Evolutionary conservation across 164 flowering plant genomes (phyloP), one percentile per base, ranked within the genome.

Genomic region (Santalum album): DNA sequence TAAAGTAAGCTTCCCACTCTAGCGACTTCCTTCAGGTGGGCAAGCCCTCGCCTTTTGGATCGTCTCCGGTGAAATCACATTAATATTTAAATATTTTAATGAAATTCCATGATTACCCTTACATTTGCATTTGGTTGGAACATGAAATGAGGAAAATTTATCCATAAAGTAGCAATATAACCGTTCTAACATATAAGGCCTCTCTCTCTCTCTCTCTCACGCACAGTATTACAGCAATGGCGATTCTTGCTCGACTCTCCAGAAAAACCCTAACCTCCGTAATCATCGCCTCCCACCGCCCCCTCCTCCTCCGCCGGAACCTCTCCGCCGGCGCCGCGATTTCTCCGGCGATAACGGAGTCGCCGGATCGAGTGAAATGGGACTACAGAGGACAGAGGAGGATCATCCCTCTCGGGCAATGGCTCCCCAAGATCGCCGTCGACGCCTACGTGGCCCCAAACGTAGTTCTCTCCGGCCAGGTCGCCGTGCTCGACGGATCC

Each of bases 371-470:
- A 27, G 87, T 87, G 69, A 83, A 80, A 59, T 94, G 97, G 97
- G 99, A 90, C 75, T 90, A 94, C 74, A 69, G 99, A 66, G 99
- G 95, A 0, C 99, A 94, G 69, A 65, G 97, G 43, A 59, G 56
- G 75, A 73, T 85, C 49, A 87, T 94, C 15, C 96, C 99, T 0
- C 54, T 94, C 29, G 99, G 97, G 0, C 99, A 90, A 66, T 94
- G 99, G 99, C 54, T 72, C 35, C 99, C 99, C 18, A 86, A 85
- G 73, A 59, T 94, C 32, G 96, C 99, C 20, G 97, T 94, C 46
- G 99, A 94, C 38, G 99, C 97, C 1, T 94, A 80, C 51, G 99
- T 94, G 12, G 99, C 97, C 0, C 96, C 99, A 3, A 90, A 94
- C 58, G 99, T 94, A 1, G 97, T 94, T 18, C 73, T 94, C 1